Base-by-base conservation (phyloP, 148 eudicot genomes). In the Vaccinium myrtillus region DNA sequence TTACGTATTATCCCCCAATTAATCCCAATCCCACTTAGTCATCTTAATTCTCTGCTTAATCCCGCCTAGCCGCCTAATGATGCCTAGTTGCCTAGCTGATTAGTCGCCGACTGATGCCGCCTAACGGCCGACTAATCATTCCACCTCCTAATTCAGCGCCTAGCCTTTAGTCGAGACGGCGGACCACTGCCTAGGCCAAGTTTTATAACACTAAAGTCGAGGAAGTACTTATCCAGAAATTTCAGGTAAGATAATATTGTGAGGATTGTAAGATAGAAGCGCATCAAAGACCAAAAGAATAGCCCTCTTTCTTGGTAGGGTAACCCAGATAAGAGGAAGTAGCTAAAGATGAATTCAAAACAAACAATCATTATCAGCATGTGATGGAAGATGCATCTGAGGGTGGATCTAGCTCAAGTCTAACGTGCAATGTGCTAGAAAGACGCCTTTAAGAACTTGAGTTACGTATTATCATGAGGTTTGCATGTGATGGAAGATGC, bases 381-480 rank as follows among this genome's bases (percentile, higher is more conserved):
- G 39, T 36, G 4, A 36, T 36, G 39, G 39, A 30, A 79, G 8
- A 12, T 43, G 27, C 69, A 18, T 51, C 8, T 51, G 49, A 36
- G 71, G 82, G 21, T 19, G 6, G 21, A 80, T 80, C 53, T 80
- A 6, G 63, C 58, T 58, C 53, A 80, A 53, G 32, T 79, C 19
- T 19, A 32, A 54, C 15, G 46, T 36, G 21, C 43, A 7, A 55
- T 46, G 58, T 18, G 16, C 15, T 61, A 54, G 25, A 46, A 54
- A 79, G 82, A 18, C 18, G 32, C 32, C 53, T 32, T 19, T 32
- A 58, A 16, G 71, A 39, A 80, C 82, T 80, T 43, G 27, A 80
- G 48, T 76, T 21, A 13, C 15, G 30, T 71, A 32, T 27, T 71
- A 14, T 27, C 39, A 13, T 10, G 75, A 14, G 75, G 75, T 13